These are phyloP conservation scores for Syzygium malaccense DNA, from an alignment of 441 rosid species.

Conservation along the genomic window DNA sequence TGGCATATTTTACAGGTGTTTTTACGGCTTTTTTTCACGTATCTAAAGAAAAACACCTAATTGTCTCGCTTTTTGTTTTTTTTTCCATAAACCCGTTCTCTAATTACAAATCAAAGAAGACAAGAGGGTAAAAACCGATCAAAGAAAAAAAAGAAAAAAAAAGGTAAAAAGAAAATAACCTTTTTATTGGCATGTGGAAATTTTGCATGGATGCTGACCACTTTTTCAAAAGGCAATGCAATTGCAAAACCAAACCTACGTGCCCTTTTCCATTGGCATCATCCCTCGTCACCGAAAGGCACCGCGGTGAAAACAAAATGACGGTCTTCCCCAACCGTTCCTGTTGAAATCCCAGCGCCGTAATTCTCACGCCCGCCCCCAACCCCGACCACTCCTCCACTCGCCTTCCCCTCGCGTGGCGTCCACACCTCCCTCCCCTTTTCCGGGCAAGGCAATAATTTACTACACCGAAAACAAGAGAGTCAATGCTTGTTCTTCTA, in stretches of 20 bases:
- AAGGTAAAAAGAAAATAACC: too few relatives aligned
- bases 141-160: too few relatives aligned
- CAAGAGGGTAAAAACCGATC: too few relatives aligned
- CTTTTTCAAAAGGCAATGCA: not conserved
- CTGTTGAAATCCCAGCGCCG: not conserved
- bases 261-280: not conserved
- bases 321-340: not conserved
- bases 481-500: not conserved
- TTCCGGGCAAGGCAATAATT: not conserved
- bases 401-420: not conserved
- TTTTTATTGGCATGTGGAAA: not conserved
- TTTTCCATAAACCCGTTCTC: too few relatives aligned
- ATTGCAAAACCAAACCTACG: not conserved
- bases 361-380: not conserved
- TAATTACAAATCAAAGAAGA: too few relatives aligned
- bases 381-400: not conserved
- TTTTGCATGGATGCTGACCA: not conserved
- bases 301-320: not conserved
- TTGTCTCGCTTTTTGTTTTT: too few relatives aligned
- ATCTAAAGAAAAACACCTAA: too few relatives aligned
- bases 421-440: not conserved
- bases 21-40: too few relatives aligned
- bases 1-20: too few relatives aligned
- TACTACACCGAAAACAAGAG: not conserved
- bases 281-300: not conserved